Evolutionary conservation across 495 filamentous ascomycete genomes (phyloP).

Genomic region (Penicillium coffeae): DNA sequence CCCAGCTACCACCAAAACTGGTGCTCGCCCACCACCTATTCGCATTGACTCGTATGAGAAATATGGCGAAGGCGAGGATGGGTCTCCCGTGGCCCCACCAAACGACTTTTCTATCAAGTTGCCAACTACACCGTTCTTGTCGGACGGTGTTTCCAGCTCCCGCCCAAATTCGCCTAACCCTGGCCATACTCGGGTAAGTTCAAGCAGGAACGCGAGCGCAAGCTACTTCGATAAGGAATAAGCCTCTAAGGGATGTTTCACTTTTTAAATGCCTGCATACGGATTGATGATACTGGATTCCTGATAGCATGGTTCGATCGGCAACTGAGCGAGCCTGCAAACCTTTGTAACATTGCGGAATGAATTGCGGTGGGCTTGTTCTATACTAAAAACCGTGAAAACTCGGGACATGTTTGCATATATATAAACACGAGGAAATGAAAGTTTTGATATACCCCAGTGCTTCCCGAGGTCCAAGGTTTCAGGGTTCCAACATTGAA

Average conservation of each 20-base stretch:
- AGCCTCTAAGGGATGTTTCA: neutral
- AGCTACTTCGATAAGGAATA: conserved; percentile 34
- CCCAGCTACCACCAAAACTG: conserved; percentile 39
- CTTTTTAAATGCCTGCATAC: neutral
- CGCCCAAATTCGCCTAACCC: conserved; percentile 58
- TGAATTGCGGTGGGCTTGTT: conserved; percentile 6
- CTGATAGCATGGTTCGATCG: conserved; percentile 11
- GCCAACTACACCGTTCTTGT: conserved; percentile 47
- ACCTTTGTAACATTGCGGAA: conserved; percentile 5
- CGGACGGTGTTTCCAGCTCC: conserved; percentile 57
- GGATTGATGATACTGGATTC: conserved; percentile 18
- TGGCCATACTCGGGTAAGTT: conserved; percentile 46
- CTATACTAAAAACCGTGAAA: conserved; percentile 6
- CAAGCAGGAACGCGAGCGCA: conserved; percentile 29
- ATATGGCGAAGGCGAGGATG: conserved; percentile 40
- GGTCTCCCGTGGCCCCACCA: conserved; percentile 40
- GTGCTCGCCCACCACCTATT: conserved; percentile 66
- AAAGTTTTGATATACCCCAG: conserved; percentile 16
- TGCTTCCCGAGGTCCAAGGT: too few species aligned
- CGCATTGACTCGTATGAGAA: conserved; percentile 75
- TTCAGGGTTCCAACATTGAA: too few species aligned
- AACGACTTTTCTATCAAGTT: conserved; percentile 53
- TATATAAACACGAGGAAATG: conserved; percentile 32
- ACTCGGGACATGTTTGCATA: conserved; percentile 26
- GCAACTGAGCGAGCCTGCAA: neutral